Percentiles rank a stretch among this genome's conserved stretches.
These are phyloP conservation scores for Dryadomyces quercivorus DNA, from an alignment of 2,329 filamentous ascomycete species.

Conservation along the genomic window DNA sequence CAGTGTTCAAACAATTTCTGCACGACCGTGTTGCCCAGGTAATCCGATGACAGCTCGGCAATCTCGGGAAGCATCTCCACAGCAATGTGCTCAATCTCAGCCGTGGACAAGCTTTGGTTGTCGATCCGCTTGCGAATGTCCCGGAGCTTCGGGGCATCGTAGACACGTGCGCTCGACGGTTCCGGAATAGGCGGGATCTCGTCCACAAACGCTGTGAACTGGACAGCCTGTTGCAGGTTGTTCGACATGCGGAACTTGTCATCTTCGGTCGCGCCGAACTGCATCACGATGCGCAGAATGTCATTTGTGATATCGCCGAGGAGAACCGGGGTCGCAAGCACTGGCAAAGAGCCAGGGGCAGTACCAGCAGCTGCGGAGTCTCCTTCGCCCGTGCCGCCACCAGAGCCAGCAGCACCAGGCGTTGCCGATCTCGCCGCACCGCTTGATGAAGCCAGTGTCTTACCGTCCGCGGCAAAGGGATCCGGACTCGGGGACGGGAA, in stretches of 20 bases:
- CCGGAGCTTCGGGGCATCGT: constrained; percentile 86
- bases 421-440: background rate
- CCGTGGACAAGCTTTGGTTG: constrained; percentile 73
- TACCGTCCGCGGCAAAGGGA: constrained; percentile 47
- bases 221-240: constrained; percentile 65
- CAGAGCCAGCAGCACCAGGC: constrained; percentile 16
- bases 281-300: constrained; percentile 72
- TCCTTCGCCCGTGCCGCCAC: constrained; percentile 14
- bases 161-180: constrained; percentile 74
- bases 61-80: constrained; percentile 94
- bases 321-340: constrained; percentile 55
- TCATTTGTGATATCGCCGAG: constrained; percentile 70
- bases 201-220: constrained; percentile 57
- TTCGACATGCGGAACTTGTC: constrained; percentile 61
- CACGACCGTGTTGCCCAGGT: constrained; percentile 97
- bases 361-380: constrained; percentile 9
- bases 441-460: constrained; percentile 6
- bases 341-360: constrained; percentile 21
- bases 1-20: constrained; percentile 98
- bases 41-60: constrained; percentile 87
- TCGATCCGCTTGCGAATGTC: constrained; percentile 97
- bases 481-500: constrained; percentile 88
- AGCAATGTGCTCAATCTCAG: constrained; percentile 87
- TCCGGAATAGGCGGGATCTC: constrained; percentile 88
- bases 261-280: constrained; percentile 75